These are phyloP conservation scores for Achaetomium macrosporum DNA, from an alignment of 2,329 filamentous ascomycete species.

Conservation along the genomic window DNA sequence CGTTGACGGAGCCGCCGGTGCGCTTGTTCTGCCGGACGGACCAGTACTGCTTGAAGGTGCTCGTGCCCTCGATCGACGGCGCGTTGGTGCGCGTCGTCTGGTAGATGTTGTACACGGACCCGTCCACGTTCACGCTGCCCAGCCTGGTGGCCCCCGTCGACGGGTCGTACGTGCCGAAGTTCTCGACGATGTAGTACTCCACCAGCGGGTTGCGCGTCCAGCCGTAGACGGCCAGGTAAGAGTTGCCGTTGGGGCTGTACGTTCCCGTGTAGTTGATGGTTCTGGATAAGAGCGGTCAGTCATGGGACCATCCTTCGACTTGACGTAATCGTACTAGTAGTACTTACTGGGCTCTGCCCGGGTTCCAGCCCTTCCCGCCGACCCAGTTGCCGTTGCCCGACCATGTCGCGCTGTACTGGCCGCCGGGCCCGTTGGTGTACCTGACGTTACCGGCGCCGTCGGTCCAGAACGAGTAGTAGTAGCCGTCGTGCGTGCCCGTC, in stretches of 20 bases:
- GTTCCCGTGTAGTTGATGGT: slow-evolving; percentile 44
- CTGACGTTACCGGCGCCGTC: slow-evolving; percentile 45
- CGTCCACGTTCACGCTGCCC: slow-evolving; percentile 31
- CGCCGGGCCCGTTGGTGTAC: slow-evolving; percentile 49
- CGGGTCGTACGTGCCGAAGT: slow-evolving; percentile 39
- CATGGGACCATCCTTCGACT: too few species aligned
- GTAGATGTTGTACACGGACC: slow-evolving; percentile 34
- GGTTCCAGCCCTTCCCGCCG: slow-evolving; percentile 46
- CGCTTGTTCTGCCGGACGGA: slow-evolving; percentile 44
- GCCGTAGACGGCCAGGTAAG: slow-evolving; percentile 40
- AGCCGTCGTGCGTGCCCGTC: slow-evolving; percentile 50
- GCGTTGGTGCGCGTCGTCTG: slow-evolving; percentile 32
- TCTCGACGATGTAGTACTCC: slow-evolving; percentile 35
- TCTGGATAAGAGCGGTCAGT: slow-evolving; percentile 26
- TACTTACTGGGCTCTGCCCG: slow-evolving; percentile 31
- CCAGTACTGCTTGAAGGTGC: slow-evolving; percentile 48
- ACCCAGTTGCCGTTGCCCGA: slow-evolving; percentile 43
- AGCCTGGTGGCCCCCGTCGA: slow-evolving; percentile 30
- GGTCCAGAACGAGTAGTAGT: slow-evolving; percentile 57
- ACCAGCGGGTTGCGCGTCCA: slow-evolving; percentile 31
- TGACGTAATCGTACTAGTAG: too few species aligned
- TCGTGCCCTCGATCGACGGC: slow-evolving; percentile 43
- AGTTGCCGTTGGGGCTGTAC: slow-evolving; percentile 44
- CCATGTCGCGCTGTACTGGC: slow-evolving; percentile 47
- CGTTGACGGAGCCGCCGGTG: slow-evolving; percentile 44